Evolutionary conservation across 2,329 filamentous ascomycete species (phyloP).

Genomic region (Metarhizium anisopliae): DNA sequence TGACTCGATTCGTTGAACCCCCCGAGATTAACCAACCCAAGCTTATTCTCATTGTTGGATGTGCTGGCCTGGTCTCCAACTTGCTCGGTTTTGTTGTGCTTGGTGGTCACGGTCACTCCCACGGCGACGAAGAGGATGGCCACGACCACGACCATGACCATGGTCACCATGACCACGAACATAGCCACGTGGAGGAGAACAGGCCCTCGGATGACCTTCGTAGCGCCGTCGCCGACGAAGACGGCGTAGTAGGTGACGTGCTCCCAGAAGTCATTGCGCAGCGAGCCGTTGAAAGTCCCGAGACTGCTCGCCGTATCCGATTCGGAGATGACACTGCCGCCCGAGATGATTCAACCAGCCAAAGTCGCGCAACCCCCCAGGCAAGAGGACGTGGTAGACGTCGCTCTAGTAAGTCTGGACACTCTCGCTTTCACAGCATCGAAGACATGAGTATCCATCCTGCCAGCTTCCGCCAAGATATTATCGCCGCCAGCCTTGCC

Average conservation of each 20-base stretch:
- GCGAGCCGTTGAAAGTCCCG: conserved; percentile 29
- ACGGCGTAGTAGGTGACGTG: conserved; percentile 50
- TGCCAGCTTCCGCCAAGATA: conserved; percentile 82
- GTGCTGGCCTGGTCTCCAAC: conserved; percentile 77
- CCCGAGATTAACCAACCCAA: conserved; percentile 78
- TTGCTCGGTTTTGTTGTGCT: conserved; percentile 82
- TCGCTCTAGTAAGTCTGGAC: conserved; percentile 39
- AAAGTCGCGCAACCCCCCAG: conserved; percentile 21
- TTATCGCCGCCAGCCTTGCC: conserved; percentile 71
- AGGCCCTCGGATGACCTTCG: conserved; percentile 31
- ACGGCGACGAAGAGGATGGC: conserved; percentile 49
- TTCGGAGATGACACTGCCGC: conserved; percentile 23
- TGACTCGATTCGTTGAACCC: conserved; percentile 85
- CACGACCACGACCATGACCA: conserved; percentile 41
- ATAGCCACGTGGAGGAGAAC: conserved; percentile 42
- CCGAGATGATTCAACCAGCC: conserved; percentile 18
- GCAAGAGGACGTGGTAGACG: conserved; percentile 34
- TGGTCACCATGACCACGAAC: conserved; percentile 27
- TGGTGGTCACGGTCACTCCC: conserved; percentile 84
- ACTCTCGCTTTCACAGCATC: conserved; percentile 54
- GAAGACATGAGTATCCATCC: conserved; percentile 78
- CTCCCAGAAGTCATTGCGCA: conserved; percentile 54
- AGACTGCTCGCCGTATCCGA: conserved; percentile 29
- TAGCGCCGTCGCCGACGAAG: conserved; percentile 42
- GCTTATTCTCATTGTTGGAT: conserved; percentile 84